A percentile compares a stretch with the other conserved stretches of the same genome.
These are phyloP conservation scores for Ajuga reptans DNA, from an alignment of 305 asterid genomes.

Conservation along the genomic window DNA sequence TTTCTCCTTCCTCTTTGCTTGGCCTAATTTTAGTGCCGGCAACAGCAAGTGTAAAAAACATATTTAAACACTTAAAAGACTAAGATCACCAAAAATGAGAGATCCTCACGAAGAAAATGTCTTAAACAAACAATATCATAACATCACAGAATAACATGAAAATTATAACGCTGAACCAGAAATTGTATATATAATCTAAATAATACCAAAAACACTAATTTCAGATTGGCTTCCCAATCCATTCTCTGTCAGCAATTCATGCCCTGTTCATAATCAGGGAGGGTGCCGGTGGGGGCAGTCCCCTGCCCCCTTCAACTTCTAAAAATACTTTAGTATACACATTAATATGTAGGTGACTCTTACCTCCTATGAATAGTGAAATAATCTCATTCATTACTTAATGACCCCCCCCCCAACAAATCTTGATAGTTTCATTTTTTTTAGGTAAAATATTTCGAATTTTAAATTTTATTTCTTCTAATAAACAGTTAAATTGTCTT, in stretches of 20 bases:
- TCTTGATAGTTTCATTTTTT: too few species aligned
- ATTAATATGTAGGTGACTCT: too few species aligned
- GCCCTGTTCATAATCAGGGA: too few species aligned
- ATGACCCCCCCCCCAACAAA: too few species aligned
- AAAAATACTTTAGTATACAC: too few species aligned
- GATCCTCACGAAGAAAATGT: neutral
- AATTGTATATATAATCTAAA: neutral
- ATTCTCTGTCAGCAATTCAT: neutral
- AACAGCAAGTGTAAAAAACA: conserved; percentile 8
- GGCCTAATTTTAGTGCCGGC: conserved; percentile 28
- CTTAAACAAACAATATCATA: neutral
- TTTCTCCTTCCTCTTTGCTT: conserved; percentile 57
- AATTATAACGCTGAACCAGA: neutral
- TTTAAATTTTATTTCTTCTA: too few species aligned
- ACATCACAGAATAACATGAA: neutral
- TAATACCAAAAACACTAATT: neutral
- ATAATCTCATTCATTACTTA: too few species aligned
- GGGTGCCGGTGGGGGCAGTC: too few species aligned
- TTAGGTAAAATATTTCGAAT: too few species aligned
- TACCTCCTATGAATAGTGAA: too few species aligned
- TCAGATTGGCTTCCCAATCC: neutral
- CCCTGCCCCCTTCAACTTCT: too few species aligned
- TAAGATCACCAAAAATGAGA: neutral
- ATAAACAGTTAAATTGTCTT: too few species aligned
- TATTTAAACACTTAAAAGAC: neutral